Conservation (phyloP, 768 basidiomycete genomes). For the Gyrodon lividus region DNA sequence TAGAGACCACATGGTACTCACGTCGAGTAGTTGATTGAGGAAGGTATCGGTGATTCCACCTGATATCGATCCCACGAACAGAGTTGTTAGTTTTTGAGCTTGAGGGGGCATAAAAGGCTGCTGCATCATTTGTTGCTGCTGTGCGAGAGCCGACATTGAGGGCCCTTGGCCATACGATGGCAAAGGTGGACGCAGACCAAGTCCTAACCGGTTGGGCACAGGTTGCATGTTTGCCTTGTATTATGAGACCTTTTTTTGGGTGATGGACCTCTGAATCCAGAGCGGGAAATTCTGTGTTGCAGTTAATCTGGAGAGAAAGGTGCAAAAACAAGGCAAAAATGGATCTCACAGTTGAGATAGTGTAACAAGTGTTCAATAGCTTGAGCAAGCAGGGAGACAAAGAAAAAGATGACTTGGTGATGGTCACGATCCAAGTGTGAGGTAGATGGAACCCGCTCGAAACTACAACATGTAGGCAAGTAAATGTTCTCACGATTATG, state of each 20-base stretch:
- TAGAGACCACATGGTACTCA: conserved; percentile 37
- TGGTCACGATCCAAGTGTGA: neutral
- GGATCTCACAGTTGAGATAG: conserved; percentile 4
- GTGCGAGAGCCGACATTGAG: conserved; percentile 88
- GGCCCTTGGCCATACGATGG: conserved; percentile 89
- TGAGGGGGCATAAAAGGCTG: conserved; percentile 68
- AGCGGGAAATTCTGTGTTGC: neutral
- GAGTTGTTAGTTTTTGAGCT: conserved; percentile 64
- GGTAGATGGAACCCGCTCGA: too few species aligned
- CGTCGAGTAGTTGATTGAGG: conserved; percentile 73
- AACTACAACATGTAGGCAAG: neutral
- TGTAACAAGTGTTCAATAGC: neutral
- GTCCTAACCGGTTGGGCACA: conserved; percentile 72
- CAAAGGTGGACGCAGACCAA: conserved; percentile 86
- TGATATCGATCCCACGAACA: conserved; percentile 95
- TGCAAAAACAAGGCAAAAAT: neutral
- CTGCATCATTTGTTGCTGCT: conserved; percentile 66
- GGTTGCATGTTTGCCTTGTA: conserved; percentile 53
- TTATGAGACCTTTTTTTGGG: neutral
- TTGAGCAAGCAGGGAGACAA: neutral
- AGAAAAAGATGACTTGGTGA: neutral
- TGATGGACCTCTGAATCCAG: neutral
- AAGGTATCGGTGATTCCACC: conserved; percentile 86
- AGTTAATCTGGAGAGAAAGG: neutral
- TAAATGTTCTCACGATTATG: neutral